A percentile compares a stretch with the other conserved stretches of the same genome.
Conservation (phyloP, 2,329 filamentous ascomycete genomes). For the Fusarium subtropicale region DNA sequence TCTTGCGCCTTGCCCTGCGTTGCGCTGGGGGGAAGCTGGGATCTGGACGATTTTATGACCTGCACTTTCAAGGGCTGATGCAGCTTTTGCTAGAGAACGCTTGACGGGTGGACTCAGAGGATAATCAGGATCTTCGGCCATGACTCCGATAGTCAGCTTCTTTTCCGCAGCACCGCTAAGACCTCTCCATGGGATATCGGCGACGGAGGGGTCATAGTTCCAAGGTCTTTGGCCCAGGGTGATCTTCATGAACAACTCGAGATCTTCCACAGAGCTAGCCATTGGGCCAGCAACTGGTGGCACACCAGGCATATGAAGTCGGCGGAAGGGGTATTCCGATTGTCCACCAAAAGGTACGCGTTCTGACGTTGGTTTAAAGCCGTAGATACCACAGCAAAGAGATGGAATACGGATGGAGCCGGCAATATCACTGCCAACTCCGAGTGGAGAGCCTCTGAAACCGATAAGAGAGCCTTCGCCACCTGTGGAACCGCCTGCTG, state of each 20-base stretch:
- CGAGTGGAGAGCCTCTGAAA: conserved; percentile 42
- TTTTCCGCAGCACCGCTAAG: conserved; percentile 34
- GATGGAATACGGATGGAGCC: conserved; percentile 66
- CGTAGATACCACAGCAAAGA: conserved; percentile 66
- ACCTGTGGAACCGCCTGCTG: conserved; percentile 45
- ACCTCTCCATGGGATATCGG: conserved; percentile 60
- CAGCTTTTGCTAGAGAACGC: conserved; percentile 57
- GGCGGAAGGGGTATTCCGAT: conserved; percentile 36
- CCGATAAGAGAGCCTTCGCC: conserved; percentile 43
- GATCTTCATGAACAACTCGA: conserved; percentile 50
- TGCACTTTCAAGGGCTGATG: conserved; percentile 52
- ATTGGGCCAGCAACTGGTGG: conserved; percentile 57
- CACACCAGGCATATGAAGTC: conserved; percentile 45
- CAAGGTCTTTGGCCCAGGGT: conserved; percentile 57
- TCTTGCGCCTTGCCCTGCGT: conserved; percentile 27
- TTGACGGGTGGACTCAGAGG: conserved; percentile 64
- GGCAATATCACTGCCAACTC: conserved; percentile 46
- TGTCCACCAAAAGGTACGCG: conserved; percentile 60
- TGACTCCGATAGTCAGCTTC: conserved; percentile 57
- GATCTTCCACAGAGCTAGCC: conserved; percentile 53
- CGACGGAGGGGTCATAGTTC: conserved; percentile 56
- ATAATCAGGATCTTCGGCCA: conserved; percentile 59
- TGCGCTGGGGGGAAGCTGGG: conserved; percentile 28
- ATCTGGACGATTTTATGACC: conserved; percentile 60
- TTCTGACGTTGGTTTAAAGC: conserved; percentile 66